A percentile compares a stretch with the other conserved stretches of the same genome.
Conservation (phyloP, 2,329 filamentous ascomycete species). For the Phialemoniopsis sp. region DNA sequence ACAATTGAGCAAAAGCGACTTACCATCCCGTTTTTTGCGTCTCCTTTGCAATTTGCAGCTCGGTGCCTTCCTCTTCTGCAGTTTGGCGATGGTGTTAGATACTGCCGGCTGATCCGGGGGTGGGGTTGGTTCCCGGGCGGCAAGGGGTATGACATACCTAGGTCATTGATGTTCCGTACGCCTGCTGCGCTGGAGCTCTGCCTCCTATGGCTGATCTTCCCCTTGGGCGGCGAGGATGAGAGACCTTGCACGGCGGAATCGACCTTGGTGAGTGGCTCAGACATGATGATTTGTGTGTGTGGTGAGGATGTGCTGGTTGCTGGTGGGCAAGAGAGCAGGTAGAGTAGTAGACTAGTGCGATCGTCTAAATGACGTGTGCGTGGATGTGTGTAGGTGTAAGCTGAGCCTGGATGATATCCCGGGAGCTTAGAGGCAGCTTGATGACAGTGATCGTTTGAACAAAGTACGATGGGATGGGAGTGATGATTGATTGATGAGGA, state of each 20-base stretch:
- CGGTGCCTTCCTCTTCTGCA: conserved; percentile 68
- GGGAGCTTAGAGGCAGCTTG: too few relatives aligned
- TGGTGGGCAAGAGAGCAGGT: conserved; percentile 13
- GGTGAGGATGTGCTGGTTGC: conserved; percentile 16
- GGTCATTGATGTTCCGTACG: conserved; percentile 78
- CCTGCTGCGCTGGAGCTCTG: conserved; percentile 69
- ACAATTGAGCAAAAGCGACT: conserved; percentile 24
- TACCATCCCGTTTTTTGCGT: conserved; percentile 89
- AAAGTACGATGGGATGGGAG: too few relatives aligned
- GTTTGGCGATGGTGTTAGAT: conserved; percentile 6
- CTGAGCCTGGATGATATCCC: too few relatives aligned
- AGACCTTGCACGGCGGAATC: conserved; percentile 87
- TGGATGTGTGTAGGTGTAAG: too few relatives aligned
- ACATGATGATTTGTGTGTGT: conserved; percentile 22
- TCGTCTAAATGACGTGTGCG: too few relatives aligned
- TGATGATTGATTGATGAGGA: too few relatives aligned
- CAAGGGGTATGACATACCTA: conserved; percentile 59
- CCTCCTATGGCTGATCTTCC: conserved; percentile 64
- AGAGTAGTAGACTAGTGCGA: too few relatives aligned
- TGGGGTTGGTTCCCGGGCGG: too few relatives aligned
- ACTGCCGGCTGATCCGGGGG: conserved; percentile 4
- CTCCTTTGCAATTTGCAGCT: conserved; percentile 72
- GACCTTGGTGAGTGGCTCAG: conserved; percentile 73
- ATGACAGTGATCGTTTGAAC: too few relatives aligned
- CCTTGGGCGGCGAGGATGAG: conserved; percentile 62